Conservation (phyloP, 495 filamentous ascomycete species). For the Penicillium coffeae region DNA sequence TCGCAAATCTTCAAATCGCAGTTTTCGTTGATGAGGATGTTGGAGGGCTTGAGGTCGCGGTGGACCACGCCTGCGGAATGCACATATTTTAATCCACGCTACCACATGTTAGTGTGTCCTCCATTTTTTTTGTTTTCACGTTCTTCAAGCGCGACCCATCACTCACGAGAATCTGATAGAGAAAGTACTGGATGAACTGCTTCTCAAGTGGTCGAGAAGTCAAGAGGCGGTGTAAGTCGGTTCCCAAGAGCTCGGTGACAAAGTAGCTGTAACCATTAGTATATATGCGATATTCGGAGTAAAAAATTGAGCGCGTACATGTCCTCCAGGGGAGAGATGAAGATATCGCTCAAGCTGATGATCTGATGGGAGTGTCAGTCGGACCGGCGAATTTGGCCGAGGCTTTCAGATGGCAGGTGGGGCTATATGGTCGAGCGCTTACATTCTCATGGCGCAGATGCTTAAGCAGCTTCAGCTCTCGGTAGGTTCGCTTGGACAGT, state of each 20-base stretch:
- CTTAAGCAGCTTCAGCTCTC: slow-evolving; percentile 95
- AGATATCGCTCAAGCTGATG: slow-evolving; percentile 97
- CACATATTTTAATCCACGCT: slow-evolving; percentile 98
- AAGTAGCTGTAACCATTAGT: slow-evolving; percentile 67
- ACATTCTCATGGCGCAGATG: slow-evolving; percentile 97
- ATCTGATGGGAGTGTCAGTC: slow-evolving; percentile 55
- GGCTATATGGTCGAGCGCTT: slow-evolving; percentile 12
- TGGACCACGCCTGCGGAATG: slow-evolving; percentile 98
- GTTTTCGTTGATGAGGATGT: slow-evolving; percentile 99
- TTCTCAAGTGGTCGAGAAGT: slow-evolving; percentile 96
- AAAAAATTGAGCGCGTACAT: slow-evolving; percentile 62
- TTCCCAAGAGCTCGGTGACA: slow-evolving; percentile 95
- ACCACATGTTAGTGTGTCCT: too few species aligned
- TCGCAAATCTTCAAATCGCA: slow-evolving; percentile 99
- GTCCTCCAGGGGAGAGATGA: slow-evolving; percentile 97
- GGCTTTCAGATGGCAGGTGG: background rate
- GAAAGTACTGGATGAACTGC: slow-evolving; percentile 99
- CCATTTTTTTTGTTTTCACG: too few species aligned
- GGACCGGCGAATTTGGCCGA: background rate
- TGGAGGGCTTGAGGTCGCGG: slow-evolving; percentile 95
- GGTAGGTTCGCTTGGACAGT: slow-evolving; percentile 93
- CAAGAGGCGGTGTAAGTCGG: slow-evolving; percentile 90
- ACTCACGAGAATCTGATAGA: slow-evolving; percentile 93
- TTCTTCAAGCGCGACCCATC: too few species aligned
- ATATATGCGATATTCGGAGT: slow-evolving; percentile 1